Evolutionary conservation across 768 basidiomycete species (phyloP).

Genomic region (Russula earlei): DNA sequence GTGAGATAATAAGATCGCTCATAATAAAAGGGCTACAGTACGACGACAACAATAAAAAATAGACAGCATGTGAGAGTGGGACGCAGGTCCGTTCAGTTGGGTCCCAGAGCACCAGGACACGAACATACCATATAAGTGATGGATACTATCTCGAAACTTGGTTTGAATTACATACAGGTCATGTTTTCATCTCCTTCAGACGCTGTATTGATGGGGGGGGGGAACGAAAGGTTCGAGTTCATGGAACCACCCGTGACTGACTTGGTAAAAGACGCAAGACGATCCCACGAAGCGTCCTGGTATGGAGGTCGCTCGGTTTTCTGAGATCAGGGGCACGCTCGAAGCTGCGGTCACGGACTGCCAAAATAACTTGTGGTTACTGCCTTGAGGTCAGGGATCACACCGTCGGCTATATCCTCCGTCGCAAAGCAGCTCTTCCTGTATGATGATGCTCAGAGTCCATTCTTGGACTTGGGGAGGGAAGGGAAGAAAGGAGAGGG

Average conservation of each 20-base stretch:
- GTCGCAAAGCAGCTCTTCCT: slow-evolving; percentile 6
- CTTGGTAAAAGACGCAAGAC: slow-evolving; percentile 31
- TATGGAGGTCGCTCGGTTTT: not conserved
- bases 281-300: slow-evolving; percentile 30
- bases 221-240: slow-evolving; percentile 7
- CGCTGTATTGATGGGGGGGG: not conserved
- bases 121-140: slow-evolving; percentile 11
- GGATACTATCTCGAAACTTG: slow-evolving; percentile 23
- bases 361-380: not conserved
- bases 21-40: too few relatives aligned
- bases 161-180: slow-evolving; percentile 18
- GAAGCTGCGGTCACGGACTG: slow-evolving; percentile 14
- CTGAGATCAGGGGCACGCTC: not conserved
- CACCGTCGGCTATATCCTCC: not conserved
- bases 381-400: not conserved
- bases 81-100: too few relatives aligned
- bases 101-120: slow-evolving; percentile 22
- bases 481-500: too few relatives aligned
- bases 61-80: too few relatives aligned
- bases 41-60: too few relatives aligned
- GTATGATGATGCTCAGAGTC: slow-evolving; percentile 20
- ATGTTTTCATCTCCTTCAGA: not conserved
- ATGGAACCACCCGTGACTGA: slow-evolving; percentile 19
- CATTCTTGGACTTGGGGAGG: not conserved
- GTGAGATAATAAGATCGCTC: too few relatives aligned